Conservation (phyloP, 164 flowering plant genomes). For the Magnolia kwangsiensis region DNA sequence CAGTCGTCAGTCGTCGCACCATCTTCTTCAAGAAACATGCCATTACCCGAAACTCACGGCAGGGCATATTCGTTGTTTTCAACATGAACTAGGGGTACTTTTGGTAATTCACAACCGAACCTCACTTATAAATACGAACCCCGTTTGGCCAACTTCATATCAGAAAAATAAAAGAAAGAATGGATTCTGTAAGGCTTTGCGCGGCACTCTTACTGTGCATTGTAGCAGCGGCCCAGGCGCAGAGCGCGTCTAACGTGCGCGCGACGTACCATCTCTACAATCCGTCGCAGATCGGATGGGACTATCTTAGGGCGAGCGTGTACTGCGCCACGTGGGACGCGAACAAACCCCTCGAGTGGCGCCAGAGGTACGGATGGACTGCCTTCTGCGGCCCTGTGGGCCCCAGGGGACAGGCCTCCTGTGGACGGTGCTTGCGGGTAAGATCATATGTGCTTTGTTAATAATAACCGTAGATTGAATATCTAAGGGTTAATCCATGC, state of each 20-base stretch:
- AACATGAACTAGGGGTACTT: too few relatives aligned
- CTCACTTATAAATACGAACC: too few relatives aligned
- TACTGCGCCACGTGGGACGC: constrained; percentile 52
- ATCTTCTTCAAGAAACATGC: too few relatives aligned
- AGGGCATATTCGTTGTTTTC: too few relatives aligned
- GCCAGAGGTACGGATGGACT: constrained; percentile 37
- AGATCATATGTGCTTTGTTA: neutral
- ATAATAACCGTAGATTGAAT: too few relatives aligned
- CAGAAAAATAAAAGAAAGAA: neutral
- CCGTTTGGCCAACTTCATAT: too few relatives aligned
- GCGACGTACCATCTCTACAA: constrained; percentile 46
- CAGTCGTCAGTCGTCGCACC: too few relatives aligned
- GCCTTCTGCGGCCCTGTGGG: constrained; percentile 44
- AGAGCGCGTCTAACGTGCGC: constrained; percentile 34
- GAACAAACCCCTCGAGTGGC: constrained; percentile 35
- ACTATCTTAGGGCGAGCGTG: constrained; percentile 29
- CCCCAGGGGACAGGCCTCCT: constrained; percentile 32
- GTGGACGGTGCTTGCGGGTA: constrained; percentile 43
- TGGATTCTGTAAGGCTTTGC: neutral
- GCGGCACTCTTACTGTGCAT: neutral
- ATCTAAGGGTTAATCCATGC: too few relatives aligned
- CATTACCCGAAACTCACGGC: too few relatives aligned
- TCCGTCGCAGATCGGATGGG: constrained; percentile 38
- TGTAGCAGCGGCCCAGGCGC: constrained; percentile 12
- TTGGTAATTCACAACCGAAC: too few relatives aligned